Conservation (phyloP, 2,329 filamentous ascomycete genomes). For the Pseudopyricularia cyperi region DNA sequence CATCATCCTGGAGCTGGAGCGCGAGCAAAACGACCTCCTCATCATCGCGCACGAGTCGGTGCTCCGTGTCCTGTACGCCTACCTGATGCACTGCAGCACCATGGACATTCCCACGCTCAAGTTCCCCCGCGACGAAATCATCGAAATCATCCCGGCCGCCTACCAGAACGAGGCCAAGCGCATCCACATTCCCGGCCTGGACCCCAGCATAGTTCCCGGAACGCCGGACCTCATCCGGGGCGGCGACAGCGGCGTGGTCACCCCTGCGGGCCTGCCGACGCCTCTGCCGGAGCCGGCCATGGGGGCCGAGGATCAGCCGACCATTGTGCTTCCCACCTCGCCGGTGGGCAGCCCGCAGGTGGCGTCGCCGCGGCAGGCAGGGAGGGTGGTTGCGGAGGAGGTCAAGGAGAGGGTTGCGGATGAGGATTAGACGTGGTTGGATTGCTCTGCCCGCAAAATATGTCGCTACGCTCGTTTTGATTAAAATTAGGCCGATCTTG, state of each 20-base stretch:
- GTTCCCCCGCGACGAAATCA: slow-evolving; percentile 93
- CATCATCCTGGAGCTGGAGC: slow-evolving; percentile 92
- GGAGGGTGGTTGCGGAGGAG: slow-evolving; percentile 37
- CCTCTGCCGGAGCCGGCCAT: slow-evolving; percentile 32
- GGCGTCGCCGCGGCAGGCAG: slow-evolving; percentile 20
- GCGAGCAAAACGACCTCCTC: slow-evolving; percentile 92
- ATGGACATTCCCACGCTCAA: slow-evolving; percentile 85
- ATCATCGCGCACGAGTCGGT: slow-evolving; percentile 98
- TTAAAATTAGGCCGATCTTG: not conserved
- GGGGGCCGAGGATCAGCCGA: slow-evolving; percentile 12
- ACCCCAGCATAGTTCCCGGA: slow-evolving; percentile 55
- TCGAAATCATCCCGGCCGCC: slow-evolving; percentile 93
- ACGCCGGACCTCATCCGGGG: slow-evolving; percentile 75
- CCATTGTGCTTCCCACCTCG: not conserved
- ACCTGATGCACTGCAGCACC: slow-evolving; percentile 96
- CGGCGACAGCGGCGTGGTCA: slow-evolving; percentile 41
- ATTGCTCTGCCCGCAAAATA: too few species aligned
- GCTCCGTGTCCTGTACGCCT: slow-evolving; percentile 91
- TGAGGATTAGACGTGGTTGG: slow-evolving; percentile 23
- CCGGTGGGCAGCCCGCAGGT: not conserved
- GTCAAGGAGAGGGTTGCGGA: slow-evolving; percentile 39
- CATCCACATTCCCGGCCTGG: slow-evolving; percentile 65
- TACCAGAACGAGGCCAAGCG: slow-evolving; percentile 95
- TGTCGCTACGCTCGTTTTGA: not conserved
- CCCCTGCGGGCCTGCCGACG: slow-evolving; percentile 23